Evolutionary conservation across 108 stramenopile genomes (phyloP).

Genomic region (Bacterosira constricta): DNA sequence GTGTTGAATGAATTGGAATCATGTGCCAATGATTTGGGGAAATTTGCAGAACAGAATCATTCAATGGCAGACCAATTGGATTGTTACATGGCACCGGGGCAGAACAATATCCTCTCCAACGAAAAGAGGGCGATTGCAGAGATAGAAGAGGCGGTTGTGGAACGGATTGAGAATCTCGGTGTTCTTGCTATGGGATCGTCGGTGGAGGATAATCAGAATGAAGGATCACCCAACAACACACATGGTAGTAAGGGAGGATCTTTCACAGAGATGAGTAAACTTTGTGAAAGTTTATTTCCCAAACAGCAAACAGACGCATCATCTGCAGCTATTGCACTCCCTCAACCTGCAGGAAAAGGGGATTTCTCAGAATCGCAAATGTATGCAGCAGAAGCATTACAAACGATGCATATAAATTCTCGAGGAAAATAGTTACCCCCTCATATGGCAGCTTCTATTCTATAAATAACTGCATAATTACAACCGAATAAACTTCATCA

Average conservation of each 20-base stretch:
- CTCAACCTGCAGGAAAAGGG: not conserved
- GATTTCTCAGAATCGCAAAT: not conserved
- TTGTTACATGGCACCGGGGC: conserved; percentile 23
- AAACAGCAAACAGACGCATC: conserved; percentile 1
- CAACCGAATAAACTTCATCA: not conserved
- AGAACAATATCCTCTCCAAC: conserved; percentile 15
- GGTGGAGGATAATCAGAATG: not conserved
- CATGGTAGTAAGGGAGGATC: not conserved
- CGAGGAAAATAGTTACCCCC: not conserved
- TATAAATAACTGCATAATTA: not conserved
- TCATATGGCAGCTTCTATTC: not conserved
- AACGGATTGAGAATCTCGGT: conserved; percentile 21
- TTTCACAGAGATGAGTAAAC: not conserved
- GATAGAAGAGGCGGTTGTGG: conserved; percentile 41
- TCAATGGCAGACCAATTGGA: conserved; percentile 49
- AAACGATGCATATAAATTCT: not conserved
- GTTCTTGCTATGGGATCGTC: not conserved
- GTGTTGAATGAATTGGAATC: conserved; percentile 29
- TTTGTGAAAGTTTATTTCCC: not conserved
- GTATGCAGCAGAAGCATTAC: conserved; percentile 5
- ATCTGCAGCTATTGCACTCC: not conserved
- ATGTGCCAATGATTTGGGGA: conserved; percentile 41
- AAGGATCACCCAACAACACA: not conserved
- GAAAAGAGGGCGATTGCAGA: conserved; percentile 50
- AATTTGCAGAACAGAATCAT: conserved; percentile 46